Evolutionary conservation across 768 basidiomycete genomes (phyloP).

Genomic region (Calocera cornea): DNA sequence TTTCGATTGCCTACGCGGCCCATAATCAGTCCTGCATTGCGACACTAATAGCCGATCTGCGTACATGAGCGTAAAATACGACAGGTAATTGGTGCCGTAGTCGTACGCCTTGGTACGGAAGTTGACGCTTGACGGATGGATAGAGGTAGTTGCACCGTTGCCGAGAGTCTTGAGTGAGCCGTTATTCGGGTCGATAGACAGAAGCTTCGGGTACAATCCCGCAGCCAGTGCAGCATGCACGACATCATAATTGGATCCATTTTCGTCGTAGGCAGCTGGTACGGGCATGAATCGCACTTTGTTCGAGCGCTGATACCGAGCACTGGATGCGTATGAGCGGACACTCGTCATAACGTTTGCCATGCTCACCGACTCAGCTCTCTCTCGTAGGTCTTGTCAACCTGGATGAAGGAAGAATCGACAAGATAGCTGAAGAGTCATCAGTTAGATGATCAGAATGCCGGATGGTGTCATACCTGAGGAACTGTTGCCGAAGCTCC

Average conservation of each 20-base stretch:
- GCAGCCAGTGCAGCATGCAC: slow-evolving; percentile 72
- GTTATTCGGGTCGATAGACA: slow-evolving; percentile 47
- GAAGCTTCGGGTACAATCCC: slow-evolving; percentile 82
- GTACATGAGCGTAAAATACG: slow-evolving; percentile 82
- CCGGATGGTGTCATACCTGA: slow-evolving; percentile 37
- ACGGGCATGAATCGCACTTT: slow-evolving; percentile 62
- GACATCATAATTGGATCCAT: slow-evolving; percentile 44
- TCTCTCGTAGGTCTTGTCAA: slow-evolving; percentile 46
- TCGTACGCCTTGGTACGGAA: slow-evolving; percentile 54
- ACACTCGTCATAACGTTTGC: not conserved
- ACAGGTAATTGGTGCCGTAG: slow-evolving; percentile 58
- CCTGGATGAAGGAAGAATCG: slow-evolving; percentile 72
- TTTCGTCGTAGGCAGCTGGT: slow-evolving; percentile 55
- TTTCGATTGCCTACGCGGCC: slow-evolving; percentile 66
- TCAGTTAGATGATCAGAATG: slow-evolving; percentile 7
- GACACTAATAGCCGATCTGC: slow-evolving; percentile 14
- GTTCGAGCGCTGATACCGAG: slow-evolving; percentile 52
- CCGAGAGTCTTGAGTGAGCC: slow-evolving; percentile 63
- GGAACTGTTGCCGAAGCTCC: slow-evolving; percentile 81
- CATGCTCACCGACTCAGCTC: slow-evolving; percentile 50
- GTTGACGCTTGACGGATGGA: slow-evolving; percentile 90
- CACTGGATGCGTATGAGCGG: slow-evolving; percentile 29
- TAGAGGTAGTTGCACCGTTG: slow-evolving; percentile 62
- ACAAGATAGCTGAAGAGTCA: slow-evolving; percentile 52
- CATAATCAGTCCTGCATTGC: slow-evolving; percentile 6